Evolutionary conservation across 148 eudicot species (phyloP).

Genomic region (Selenicereus undatus): DNA sequence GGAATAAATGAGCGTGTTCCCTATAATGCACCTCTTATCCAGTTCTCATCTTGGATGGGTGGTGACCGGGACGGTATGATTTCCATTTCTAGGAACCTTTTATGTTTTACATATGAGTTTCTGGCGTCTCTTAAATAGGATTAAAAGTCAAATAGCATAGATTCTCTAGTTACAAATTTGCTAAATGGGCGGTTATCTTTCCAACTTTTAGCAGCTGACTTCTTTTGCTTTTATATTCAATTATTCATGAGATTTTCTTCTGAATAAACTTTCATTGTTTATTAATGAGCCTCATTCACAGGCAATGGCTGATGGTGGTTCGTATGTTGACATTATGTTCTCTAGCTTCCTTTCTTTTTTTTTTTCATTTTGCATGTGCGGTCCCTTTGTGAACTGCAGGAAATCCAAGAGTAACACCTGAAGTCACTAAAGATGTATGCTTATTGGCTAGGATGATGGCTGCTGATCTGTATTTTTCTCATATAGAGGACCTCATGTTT

Average conservation of each 20-base stretch:
- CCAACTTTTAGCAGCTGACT: background rate
- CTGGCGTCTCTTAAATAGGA: background rate
- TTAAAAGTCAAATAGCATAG: background rate
- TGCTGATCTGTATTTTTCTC: constrained; percentile 81
- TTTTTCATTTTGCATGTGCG: background rate
- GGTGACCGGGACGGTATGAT: constrained; percentile 92
- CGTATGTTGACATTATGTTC: background rate
- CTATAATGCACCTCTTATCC: constrained; percentile 85
- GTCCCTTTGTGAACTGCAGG: constrained; percentile 39
- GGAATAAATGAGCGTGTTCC: constrained; percentile 91
- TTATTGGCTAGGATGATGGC: constrained; percentile 93
- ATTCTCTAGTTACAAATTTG: background rate
- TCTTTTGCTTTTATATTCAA: background rate
- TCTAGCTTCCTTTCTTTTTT: background rate
- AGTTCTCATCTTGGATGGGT: constrained; percentile 96
- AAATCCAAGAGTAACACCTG: constrained; percentile 91
- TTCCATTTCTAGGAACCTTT: constrained; percentile 6
- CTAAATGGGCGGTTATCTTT: background rate
- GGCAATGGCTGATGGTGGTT: background rate
- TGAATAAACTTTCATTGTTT: too few relatives aligned
- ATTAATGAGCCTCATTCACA: too few relatives aligned
- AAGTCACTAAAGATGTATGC: constrained; percentile 90
- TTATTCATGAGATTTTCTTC: background rate
- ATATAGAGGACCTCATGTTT: constrained; percentile 91
- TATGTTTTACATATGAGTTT: background rate